Evolutionary conservation across 2,329 filamentous ascomycete species (phyloP).

Genomic region (Cercospora beticola): DNA sequence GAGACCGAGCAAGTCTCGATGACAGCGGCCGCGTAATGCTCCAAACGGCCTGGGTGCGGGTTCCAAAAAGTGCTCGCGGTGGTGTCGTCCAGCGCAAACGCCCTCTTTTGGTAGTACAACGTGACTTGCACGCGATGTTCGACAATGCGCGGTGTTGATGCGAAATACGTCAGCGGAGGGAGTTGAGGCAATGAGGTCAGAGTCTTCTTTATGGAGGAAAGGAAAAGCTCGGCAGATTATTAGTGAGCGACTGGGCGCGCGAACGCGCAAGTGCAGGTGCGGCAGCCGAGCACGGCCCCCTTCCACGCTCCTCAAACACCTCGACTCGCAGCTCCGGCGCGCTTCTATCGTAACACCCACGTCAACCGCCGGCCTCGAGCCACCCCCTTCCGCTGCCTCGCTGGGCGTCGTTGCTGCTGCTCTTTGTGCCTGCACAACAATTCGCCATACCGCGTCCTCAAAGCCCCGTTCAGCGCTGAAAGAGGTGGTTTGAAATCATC

Average conservation of each 20-base stretch:
- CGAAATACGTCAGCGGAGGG: conserved; percentile 12
- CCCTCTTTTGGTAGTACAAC: conserved; percentile 10
- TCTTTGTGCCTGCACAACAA: not conserved
- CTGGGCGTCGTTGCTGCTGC: not conserved
- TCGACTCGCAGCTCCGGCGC: not conserved
- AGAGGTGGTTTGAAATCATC: not conserved
- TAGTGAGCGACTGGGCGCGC: conserved; percentile 3
- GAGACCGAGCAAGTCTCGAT: not conserved
- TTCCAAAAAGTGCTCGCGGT: not conserved
- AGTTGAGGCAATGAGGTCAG: conserved; percentile 8
- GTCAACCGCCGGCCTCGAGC: not conserved
- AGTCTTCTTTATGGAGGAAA: conserved; percentile 3
- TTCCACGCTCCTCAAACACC: not conserved
- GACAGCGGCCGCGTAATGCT: not conserved
- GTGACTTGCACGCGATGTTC: conserved; percentile 10
- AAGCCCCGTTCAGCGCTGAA: not conserved
- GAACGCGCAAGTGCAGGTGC: conserved; percentile 2
- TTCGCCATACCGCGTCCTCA: not conserved
- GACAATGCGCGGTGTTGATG: conserved; percentile 8
- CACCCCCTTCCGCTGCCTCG: not conserved
- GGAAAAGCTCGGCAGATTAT: conserved; percentile 9
- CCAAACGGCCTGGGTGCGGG: not conserved
- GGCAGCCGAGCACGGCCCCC: not conserved
- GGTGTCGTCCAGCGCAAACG: not conserved
- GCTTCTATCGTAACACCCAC: not conserved